Base-by-base conservation (phyloP, 306 rosid species). In the Hippophae rhamnoides region DNA sequence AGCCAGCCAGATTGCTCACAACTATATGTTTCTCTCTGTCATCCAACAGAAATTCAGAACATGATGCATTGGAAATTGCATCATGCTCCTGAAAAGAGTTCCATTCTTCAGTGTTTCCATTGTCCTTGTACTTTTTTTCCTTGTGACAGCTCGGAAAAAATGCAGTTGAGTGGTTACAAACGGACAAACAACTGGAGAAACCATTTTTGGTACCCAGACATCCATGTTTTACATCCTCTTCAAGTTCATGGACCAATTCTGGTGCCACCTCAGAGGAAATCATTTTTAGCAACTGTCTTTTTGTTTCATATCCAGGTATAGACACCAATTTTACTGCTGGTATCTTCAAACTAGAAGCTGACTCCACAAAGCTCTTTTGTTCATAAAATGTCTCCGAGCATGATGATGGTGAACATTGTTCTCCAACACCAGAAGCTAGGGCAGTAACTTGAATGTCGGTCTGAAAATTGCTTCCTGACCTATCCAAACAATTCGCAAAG, bases 401-500 rank as follows among this genome's bases (percentile, higher is more conserved):
- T 43, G 40, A 47, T 54, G 68, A 18, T 9, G 58, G 54, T 47
- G 54, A 43, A 47, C 60, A 45, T 18, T 41, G 53, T 49, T 74
- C 72, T 62, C 66, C 61, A 7, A 43, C 50, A 50, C 47, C 40
- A 67, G 58, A 58, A 18, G 54, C 69, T 38, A 41, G 9, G 27
- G 59, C 38, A 18, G 71, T 66, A 57, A 57, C 59, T 41, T 42
- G 71, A 23, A 65, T 38, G 40, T 73, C 71, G 67, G 63, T 68
- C 82, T 71, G 72, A 43, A 56, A 70, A 67, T 57, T 60, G 63
- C 51, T 72, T 78, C 76, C 79, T 74, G 78, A 81, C 81, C 97
- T 76, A 74, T 74, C 89, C 72, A 81, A 66, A 54, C 90, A 79
- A 73, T 81, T 83, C 7, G 77, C 68, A 62, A 89, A 89, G 64